Conservation (phyloP, 441 rosid species). For the Populus hybrid region DNA sequence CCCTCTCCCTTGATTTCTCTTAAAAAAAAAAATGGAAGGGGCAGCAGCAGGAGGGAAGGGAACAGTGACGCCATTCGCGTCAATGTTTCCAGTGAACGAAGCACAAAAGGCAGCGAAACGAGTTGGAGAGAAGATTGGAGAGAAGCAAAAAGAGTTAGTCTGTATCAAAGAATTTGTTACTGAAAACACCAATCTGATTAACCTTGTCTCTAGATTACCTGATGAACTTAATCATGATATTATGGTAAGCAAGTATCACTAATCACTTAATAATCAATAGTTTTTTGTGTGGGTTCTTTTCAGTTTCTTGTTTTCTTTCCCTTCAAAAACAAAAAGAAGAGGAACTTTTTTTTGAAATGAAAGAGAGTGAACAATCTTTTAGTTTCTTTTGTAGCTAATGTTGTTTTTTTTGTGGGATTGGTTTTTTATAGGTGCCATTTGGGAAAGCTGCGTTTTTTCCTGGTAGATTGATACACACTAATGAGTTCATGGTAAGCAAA, state of each 20-base stretch:
- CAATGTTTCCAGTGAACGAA: conserved; percentile 58
- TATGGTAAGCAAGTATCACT: conserved; percentile 40
- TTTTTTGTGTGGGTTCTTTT: not conserved
- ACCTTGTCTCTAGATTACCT: conserved; percentile 66
- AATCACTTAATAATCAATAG: not conserved
- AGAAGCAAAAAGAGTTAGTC: conserved; percentile 54
- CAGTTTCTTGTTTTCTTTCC: not conserved
- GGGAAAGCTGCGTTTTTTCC: conserved; percentile 88
- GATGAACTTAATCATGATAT: conserved; percentile 74
- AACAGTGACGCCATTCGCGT: conserved; percentile 60
- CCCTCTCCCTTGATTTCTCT: not conserved
- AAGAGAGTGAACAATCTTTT: not conserved
- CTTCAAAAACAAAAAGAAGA: not conserved
- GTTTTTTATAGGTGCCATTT: conserved; percentile 59
- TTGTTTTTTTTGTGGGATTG: not conserved
- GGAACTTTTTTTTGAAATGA: not conserved
- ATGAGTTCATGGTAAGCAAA: conserved; percentile 64
- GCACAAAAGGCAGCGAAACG: conserved; percentile 62
- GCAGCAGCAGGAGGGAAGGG: conserved; percentile 40
- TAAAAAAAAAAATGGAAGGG: conserved; percentile 20
- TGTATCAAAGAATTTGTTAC: conserved; percentile 48
- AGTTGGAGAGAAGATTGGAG: conserved; percentile 55
- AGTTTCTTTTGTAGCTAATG: not conserved
- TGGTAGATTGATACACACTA: conserved; percentile 79
- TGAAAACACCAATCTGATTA: conserved; percentile 58